Percentiles rank a stretch among this genome's conserved stretches.
phyloP scores from a whole-genome alignment of 2,329 filamentous ascomycete species.

The Talaromyces sp. region DNA sequence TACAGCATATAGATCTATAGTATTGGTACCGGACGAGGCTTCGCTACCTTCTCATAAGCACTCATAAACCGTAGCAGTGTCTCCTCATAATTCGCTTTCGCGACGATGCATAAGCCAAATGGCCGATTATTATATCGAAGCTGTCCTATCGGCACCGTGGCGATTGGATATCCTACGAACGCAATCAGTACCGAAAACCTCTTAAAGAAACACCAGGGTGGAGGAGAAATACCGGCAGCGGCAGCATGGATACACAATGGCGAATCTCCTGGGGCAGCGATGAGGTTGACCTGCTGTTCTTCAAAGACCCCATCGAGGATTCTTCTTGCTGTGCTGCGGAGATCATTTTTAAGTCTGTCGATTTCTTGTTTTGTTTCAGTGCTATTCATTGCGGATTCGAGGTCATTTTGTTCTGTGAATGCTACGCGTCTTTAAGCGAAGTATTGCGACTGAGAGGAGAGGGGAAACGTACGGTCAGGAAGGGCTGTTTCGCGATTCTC shows the following conservation, averaged over 20 bases:
- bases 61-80: background rate
- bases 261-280: background rate
- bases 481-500: background rate
- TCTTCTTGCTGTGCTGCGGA: background rate
- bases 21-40: background rate
- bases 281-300: background rate
- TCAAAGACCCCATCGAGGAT: background rate
- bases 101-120: conserved; percentile 28
- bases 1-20: background rate
- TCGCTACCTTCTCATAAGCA: background rate
- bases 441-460: background rate
- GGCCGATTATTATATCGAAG: conserved; percentile 25
- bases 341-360: background rate
- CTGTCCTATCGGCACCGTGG: conserved; percentile 26
- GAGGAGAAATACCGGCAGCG: background rate
- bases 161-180: conserved; percentile 25
- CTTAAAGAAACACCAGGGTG: background rate
- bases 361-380: background rate
- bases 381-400: background rate
- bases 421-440: background rate
- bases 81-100: conserved; percentile 13
- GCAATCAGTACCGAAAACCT: background rate
- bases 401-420: background rate
- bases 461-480: background rate
- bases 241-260: background rate